Evolutionary conservation across 2,329 filamentous ascomycete species (phyloP).

Genomic region (Lachnellula occidentalis): DNA sequence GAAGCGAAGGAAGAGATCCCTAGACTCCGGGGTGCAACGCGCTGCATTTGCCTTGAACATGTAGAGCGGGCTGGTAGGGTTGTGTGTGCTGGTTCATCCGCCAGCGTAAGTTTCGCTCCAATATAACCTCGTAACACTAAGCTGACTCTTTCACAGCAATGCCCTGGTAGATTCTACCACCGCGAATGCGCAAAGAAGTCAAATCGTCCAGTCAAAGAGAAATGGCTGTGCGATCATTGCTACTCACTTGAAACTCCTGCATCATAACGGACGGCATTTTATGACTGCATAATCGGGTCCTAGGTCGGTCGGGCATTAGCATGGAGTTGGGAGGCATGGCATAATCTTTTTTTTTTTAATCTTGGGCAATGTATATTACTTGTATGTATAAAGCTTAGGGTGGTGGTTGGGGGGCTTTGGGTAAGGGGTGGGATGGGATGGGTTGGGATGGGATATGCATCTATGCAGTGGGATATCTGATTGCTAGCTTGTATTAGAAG

Average conservation of each 20-base stretch:
- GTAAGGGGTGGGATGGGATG: background rate
- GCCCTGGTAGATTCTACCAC: slow-evolving; percentile 16
- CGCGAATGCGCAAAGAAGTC: slow-evolving; percentile 12
- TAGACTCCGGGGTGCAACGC: background rate
- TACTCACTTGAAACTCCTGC: slow-evolving; percentile 7
- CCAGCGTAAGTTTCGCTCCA: slow-evolving; percentile 10
- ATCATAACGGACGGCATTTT: background rate
- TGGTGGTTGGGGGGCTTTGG: background rate
- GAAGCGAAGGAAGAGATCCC: background rate
- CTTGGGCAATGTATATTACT: background rate
- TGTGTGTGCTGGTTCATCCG: slow-evolving; percentile 12
- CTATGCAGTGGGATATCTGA: background rate
- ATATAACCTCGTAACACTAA: background rate
- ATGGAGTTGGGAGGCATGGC: slow-evolving; percentile 6
- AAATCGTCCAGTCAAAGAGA: slow-evolving; percentile 1
- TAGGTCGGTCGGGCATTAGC: background rate
- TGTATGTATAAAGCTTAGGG: background rate
- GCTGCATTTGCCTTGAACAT: slow-evolving; percentile 14
- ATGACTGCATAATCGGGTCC: background rate
- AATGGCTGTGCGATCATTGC: slow-evolving; percentile 16
- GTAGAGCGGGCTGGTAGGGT: slow-evolving; percentile 11
- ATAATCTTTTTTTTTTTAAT: background rate
- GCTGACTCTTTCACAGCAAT: slow-evolving; percentile 12
- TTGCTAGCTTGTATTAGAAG: background rate
- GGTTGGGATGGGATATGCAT: background rate